Base-by-base conservation (phyloP, 1,139 yeast genomes). In the Pichia sp. region DNA sequence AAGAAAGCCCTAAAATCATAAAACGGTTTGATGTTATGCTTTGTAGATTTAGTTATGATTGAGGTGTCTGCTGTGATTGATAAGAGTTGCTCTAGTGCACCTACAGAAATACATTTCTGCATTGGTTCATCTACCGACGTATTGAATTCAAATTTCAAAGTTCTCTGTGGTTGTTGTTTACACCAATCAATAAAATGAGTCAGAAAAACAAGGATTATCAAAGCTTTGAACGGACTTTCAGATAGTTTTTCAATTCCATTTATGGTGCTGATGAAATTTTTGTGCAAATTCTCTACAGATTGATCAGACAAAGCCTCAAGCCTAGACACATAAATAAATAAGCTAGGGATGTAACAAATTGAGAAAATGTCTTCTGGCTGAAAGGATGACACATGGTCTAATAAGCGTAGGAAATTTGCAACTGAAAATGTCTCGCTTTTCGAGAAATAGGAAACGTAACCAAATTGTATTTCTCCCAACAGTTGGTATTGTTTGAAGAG, bases 21-120 rank as follows among this genome's bases (percentile, higher is more conserved):
- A 69, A 76, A 73, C 63, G 80, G 67, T 41, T 57, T 59, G 1
- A 53, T 50, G n/a, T 59, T 51, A 16, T 53, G 53, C 44, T 59
- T 60, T 5, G 48, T 36, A 1, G 57, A 51, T 0, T 41, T 7
- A 49, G 67, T 68, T 5, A 70, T 63, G 19, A 70, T 64, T 0
- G 87, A 72, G 0, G 87, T 79, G 60, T 88, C 95, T 1, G 95
- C 85, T 1, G 92, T 75, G 44, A 84, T 71, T 19, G 87, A 79
- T 68, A 92, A 74, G 42, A 92, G 70, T 64, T 85, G 84, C 67
- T 93, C 99, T 61, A 92, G 72, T 0, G 90, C 96, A 32, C 97
- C 97, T 63, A 70, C 71, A 62, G 78, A 85, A 56, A 76, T 84
- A 63, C 75, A 79, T 65, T 64, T 70, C 62, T 69, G 75, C 79